Evolutionary conservation across 495 filamentous ascomycete genomes (phyloP).

Genomic region (Chaetomidium leptoderma): DNA sequence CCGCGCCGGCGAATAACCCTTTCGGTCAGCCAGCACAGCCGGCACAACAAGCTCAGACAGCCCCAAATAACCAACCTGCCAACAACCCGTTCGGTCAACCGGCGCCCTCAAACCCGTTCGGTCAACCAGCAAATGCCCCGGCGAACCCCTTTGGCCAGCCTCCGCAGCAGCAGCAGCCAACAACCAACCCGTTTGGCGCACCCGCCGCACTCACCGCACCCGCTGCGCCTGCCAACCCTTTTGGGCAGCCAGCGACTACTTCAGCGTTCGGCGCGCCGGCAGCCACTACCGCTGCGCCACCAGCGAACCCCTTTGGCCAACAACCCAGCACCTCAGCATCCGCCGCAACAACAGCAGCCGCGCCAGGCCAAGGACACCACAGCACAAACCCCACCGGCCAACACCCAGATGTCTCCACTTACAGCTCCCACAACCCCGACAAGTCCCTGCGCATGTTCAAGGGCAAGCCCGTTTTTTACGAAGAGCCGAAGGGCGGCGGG

Average conservation of each 20-base stretch:
- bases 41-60: conserved; percentile 4
- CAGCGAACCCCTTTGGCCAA: conserved; percentile 12
- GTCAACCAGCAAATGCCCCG: conserved; percentile 26
- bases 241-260: conserved; percentile 9
- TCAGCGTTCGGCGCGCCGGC: conserved; percentile 30
- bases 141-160: conserved; percentile 13
- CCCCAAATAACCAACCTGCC: conserved; percentile 16
- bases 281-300: conserved; percentile 31
- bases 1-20: conserved; percentile 6
- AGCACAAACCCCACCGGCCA: conserved; percentile 39
- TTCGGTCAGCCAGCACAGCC: conserved; percentile 20
- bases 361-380: conserved; percentile 26
- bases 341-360: conserved; percentile 31
- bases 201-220: neutral
- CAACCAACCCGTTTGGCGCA: conserved; percentile 7
- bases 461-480: conserved; percentile 40
- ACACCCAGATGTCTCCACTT: conserved; percentile 40
- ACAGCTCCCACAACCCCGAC: conserved; percentile 31
- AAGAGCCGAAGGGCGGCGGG: conserved; percentile 15
- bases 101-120: too few relatives aligned
- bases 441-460: conserved; percentile 39
- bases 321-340: conserved; percentile 16
- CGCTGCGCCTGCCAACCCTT: conserved; percentile 3
- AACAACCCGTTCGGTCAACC: conserved; percentile 12
- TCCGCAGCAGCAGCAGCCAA: conserved; percentile 9